phyloP scores from a whole-genome alignment of 768 basidiomycete genomes.

The Astraeus odoratus region DNA sequence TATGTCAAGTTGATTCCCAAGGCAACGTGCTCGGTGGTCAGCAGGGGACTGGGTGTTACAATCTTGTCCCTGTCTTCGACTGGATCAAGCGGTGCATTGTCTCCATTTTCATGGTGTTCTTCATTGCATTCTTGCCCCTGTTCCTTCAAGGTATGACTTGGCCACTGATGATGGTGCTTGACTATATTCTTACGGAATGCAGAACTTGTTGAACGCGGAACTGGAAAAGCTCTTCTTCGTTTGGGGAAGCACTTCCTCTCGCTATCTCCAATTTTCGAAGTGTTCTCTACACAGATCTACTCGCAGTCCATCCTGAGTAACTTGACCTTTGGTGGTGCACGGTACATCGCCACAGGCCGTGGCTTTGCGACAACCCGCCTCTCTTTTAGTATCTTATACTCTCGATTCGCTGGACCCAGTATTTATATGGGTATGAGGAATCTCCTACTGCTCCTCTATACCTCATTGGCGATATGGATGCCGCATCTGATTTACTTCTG shows the following conservation, averaged over 20 bases:
- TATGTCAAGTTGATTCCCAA: slow-evolving; percentile 80
- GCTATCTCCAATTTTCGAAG: slow-evolving; percentile 94
- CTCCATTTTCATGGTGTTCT: slow-evolving; percentile 98
- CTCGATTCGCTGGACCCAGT: slow-evolving; percentile 98
- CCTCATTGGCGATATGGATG: slow-evolving; percentile 88
- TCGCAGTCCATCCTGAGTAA: slow-evolving; percentile 96
- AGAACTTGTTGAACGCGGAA: slow-evolving; percentile 96
- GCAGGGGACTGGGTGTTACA: slow-evolving; percentile 76
- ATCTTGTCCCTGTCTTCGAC: slow-evolving; percentile 91
- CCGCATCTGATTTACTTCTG: slow-evolving; percentile 98
- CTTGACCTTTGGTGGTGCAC: slow-evolving; percentile 94
- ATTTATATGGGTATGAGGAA: slow-evolving; percentile 99
- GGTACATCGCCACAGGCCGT: slow-evolving; percentile 98
- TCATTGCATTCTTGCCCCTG: slow-evolving; percentile 93
- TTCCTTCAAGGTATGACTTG: slow-evolving; percentile 82
- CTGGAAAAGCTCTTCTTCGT: slow-evolving; percentile 89
- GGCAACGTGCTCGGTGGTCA: slow-evolving; percentile 80
- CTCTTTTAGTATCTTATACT: slow-evolving; percentile 94
- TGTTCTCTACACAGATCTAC: slow-evolving; percentile 98
- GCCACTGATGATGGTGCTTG: not conserved
- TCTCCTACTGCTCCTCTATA: slow-evolving; percentile 82
- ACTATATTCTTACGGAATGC: slow-evolving; percentile 5
- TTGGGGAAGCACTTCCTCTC: slow-evolving; percentile 96
- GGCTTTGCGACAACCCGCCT: slow-evolving; percentile 97
- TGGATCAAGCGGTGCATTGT: slow-evolving; percentile 97